phyloP scores from a whole-genome alignment of 2,329 filamentous ascomycete genomes.

The Aspergillus intermedius region DNA sequence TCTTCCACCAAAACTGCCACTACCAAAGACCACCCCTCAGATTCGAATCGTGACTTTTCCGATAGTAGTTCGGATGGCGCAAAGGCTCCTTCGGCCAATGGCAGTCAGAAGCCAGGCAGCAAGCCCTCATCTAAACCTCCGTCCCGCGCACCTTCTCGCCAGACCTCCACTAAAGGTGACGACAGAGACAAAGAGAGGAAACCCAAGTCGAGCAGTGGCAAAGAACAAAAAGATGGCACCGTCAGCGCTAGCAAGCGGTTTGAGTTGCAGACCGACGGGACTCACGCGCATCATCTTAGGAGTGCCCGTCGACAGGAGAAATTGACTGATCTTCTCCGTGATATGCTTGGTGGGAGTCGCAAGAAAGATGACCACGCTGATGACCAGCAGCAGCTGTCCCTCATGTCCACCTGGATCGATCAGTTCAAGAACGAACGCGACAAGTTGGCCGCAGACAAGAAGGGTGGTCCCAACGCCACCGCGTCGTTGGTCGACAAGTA shows the following conservation, averaged over 20 bases:
- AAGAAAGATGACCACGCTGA: conserved; percentile 58
- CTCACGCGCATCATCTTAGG: conserved; percentile 82
- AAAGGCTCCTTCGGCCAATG: conserved; percentile 23
- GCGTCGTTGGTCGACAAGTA: conserved; percentile 90
- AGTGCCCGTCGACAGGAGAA: conserved; percentile 91
- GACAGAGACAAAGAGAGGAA: conserved; percentile 24
- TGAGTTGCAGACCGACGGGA: conserved; percentile 56
- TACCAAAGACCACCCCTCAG: conserved; percentile 20
- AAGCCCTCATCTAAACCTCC: conserved; percentile 23
- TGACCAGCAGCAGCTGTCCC: conserved; percentile 73
- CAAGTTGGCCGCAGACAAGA: conserved; percentile 65
- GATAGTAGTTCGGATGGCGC: conserved; percentile 34
- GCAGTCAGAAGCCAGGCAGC: conserved; percentile 20
- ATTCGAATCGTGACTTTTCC: conserved; percentile 28
- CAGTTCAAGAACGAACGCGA: conserved; percentile 85
- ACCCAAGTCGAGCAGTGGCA: conserved; percentile 17
- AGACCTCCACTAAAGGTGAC: conserved; percentile 28
- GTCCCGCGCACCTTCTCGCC: conserved; percentile 28
- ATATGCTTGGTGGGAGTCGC: conserved; percentile 73
- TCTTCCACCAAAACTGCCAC: conserved; percentile 33
- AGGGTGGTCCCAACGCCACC: conserved; percentile 65
- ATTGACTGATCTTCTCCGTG: conserved; percentile 82
- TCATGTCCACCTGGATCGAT: conserved; percentile 95
- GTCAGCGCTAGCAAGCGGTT: conserved; percentile 43
- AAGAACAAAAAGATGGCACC: conserved; percentile 30